Evolutionary conservation across 176 grass and related monocot species (phyloP), one percentile per base, ranked within the genome.

Genomic region (Paspalum notatum): DNA sequence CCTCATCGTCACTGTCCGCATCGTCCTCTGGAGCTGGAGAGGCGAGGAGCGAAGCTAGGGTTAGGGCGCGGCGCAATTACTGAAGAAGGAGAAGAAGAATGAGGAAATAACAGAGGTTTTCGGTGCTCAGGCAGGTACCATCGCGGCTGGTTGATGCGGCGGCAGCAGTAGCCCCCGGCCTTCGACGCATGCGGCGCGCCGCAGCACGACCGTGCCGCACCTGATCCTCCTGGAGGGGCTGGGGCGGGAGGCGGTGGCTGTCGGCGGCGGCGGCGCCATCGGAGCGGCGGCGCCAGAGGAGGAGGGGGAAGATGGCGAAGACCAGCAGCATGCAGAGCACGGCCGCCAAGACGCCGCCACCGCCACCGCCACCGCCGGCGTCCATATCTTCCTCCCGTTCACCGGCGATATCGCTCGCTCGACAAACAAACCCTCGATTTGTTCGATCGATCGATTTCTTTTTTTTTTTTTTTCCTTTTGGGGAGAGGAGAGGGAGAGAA

Each of bases 221-320:
- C 71, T 88, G 85, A 42, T 91, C 95, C 68, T 74, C 92, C 92
- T 98, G 80, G 38, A 86, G 80, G 0, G 83, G 82, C 77, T 92
- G 92, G 54, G 80, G 87, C 60, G 87, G 83, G 72, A 84, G 72
- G 79, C 74, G 70, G 56, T 88, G 87, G 66, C 73, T 76, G 65
- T 87, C 83, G 63, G 26, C 68, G 42, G 27, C 66, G 80, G 57
- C 4, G 81, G 79, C 9, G 51, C 71, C 71, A 82, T 80, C 81
- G 71, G 85, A 85, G 16, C 92, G 95, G n/a, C 90, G 90, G 77
- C 82, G 82, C 92, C 89, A 94, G 74, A 91, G 89, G 27, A 98
- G 77, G 43, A 98, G 85, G 17, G 92, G 95, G 3, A 98, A 74
- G 66, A 98, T 25, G 49, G 83, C 83, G 38, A 90, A 74, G 49